Percentiles rank a stretch among this genome's conserved stretches.
phyloP scores from a whole-genome alignment of 1,139 yeast species.

The Diutina sp. region DNA sequence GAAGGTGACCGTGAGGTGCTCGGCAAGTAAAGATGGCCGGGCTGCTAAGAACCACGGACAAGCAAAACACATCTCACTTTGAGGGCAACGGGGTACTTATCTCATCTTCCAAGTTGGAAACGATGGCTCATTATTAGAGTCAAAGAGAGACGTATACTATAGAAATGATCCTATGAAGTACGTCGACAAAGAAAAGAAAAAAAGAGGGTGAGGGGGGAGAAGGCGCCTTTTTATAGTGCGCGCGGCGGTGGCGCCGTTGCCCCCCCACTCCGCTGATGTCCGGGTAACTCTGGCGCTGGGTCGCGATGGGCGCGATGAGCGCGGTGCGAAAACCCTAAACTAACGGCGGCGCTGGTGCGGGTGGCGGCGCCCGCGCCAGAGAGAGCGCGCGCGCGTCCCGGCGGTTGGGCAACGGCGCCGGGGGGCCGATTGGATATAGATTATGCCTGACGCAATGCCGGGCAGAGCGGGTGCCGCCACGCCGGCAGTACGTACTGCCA shows the following conservation, averaged over 20 bases:
- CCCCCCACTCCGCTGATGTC: too few species aligned
- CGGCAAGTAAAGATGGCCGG: conserved; percentile 59
- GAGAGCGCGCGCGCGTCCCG: too few species aligned
- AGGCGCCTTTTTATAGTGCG: not conserved
- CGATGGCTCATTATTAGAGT: conserved; percentile 99
- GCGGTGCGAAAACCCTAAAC: too few species aligned
- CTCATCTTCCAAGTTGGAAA: conserved; percentile 99
- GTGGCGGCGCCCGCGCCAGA: too few species aligned
- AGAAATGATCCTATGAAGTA: conserved; percentile 99
- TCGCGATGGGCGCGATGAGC: too few species aligned
- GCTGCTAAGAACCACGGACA: conserved; percentile 75
- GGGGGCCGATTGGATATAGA: not conserved
- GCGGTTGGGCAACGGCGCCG: not conserved
- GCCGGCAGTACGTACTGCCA: not conserved
- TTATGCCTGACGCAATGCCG: not conserved
- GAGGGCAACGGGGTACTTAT: conserved; percentile 93
- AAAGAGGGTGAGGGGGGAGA: not conserved
- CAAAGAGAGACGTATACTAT: conserved; percentile 99
- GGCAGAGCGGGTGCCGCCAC: not conserved
- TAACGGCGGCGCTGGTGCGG: too few species aligned
- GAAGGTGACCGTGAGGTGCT: not conserved
- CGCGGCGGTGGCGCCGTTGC: too few species aligned
- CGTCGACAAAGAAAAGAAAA: conserved; percentile 54
- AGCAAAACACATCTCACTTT: conserved; percentile 57
- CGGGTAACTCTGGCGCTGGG: too few species aligned